phyloP scores from a whole-genome alignment of 345 rosid species.

The Turritis glabra region DNA sequence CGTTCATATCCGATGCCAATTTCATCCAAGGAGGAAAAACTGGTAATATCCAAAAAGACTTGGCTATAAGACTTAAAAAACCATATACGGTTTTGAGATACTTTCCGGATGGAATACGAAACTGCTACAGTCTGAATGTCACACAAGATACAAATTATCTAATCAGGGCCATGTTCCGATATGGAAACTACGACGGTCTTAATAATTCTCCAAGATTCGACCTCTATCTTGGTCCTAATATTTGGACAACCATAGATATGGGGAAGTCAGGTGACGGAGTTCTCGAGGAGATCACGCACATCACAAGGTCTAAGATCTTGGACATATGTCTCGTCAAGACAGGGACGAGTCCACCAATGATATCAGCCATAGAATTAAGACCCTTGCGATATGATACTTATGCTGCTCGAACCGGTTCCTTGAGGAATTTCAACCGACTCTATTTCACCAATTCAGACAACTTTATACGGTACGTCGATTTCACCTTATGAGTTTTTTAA shows the following conservation, averaged over 20 bases:
- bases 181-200: constrained; percentile 47
- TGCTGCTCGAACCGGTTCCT: neutral
- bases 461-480: neutral
- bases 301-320: constrained; percentile 21
- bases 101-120: constrained; percentile 40
- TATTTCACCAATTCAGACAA: neutral
- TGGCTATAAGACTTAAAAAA: no score
- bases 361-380: constrained; percentile 19
- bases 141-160: constrained; percentile 31
- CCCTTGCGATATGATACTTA: constrained; percentile 6
- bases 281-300: constrained; percentile 35
- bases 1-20: constrained; percentile 29
- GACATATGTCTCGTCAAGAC: constrained; percentile 54
- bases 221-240: constrained; percentile 44
- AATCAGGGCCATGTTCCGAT: constrained; percentile 33
- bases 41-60: constrained; percentile 5
- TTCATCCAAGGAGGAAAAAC: constrained; percentile 35
- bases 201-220: constrained; percentile 34
- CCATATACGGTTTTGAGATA: constrained; percentile 12
- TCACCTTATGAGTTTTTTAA: no score
- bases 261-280: neutral
- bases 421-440: neutral
- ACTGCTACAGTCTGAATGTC: constrained; percentile 40
- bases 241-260: constrained; percentile 35
- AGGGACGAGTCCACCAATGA: constrained; percentile 19